Evolutionary conservation across 1,284 basidiomycete species (phyloP).

Genomic region (Puccinia triticina): DNA sequence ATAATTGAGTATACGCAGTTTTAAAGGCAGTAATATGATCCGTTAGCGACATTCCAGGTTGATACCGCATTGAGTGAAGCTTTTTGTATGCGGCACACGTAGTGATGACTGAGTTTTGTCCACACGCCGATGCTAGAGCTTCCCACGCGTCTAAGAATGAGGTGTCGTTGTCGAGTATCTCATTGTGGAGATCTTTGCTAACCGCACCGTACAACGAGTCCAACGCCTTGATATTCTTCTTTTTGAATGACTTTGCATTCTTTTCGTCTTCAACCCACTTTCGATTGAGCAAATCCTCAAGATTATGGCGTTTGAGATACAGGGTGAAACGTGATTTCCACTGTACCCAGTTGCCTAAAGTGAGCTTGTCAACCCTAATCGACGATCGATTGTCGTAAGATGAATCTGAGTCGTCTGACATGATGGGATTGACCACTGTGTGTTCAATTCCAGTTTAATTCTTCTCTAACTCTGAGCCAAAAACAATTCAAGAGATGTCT

Average conservation of each 20-base stretch:
- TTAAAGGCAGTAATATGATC: not conserved
- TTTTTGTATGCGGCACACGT: not conserved
- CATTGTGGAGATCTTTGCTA: not conserved
- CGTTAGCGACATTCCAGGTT: not conserved
- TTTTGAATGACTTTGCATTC: not conserved
- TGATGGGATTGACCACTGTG: too few relatives aligned
- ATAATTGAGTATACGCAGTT: too few relatives aligned
- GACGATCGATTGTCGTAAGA: too few relatives aligned
- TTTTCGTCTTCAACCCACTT: not conserved
- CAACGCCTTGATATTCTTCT: not conserved
- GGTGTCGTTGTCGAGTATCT: not conserved
- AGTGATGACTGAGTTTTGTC: not conserved
- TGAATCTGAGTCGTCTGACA: too few relatives aligned
- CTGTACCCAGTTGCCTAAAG: too few relatives aligned
- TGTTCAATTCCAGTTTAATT: too few relatives aligned
- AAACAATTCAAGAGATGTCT: too few relatives aligned
- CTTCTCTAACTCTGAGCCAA: too few relatives aligned
- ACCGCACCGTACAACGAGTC: not conserved
- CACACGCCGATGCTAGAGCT: not conserved
- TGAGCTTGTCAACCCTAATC: too few relatives aligned
- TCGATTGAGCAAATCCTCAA: not conserved
- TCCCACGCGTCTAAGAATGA: not conserved
- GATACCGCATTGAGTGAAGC: not conserved
- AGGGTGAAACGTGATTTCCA: too few relatives aligned
- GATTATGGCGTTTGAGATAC: not conserved